Evolutionary conservation across 352 stramenopile species (phyloP).

Genomic region (Pythium plurisporium): DNA sequence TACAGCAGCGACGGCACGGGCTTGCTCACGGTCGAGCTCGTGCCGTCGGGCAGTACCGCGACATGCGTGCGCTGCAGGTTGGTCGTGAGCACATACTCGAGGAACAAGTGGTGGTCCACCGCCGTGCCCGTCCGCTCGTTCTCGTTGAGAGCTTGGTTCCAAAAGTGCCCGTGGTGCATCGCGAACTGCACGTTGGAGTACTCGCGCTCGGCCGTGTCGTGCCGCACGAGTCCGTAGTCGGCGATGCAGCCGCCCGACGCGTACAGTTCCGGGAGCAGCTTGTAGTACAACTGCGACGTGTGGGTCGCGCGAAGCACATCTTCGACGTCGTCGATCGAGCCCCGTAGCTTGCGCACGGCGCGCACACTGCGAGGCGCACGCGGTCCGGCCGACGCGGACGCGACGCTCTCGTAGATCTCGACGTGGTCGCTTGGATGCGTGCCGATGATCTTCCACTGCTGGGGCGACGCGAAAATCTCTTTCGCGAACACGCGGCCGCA

Average conservation of each 20-base stretch:
- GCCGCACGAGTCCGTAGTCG: slow-evolving; percentile 45
- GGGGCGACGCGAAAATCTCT: slow-evolving; percentile 54
- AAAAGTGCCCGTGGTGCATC: slow-evolving; percentile 34
- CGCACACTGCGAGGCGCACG: slow-evolving; percentile 39
- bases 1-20: slow-evolving; percentile 64
- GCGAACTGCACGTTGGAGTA: slow-evolving; percentile 53
- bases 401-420: slow-evolving; percentile 54
- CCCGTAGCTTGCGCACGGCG: slow-evolving; percentile 46
- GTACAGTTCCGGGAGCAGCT: slow-evolving; percentile 42
- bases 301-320: slow-evolving; percentile 39
- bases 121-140: background rate
- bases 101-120: slow-evolving; percentile 43
- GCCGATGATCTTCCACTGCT: slow-evolving; percentile 64
- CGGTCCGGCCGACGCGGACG: background rate
- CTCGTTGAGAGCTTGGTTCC: slow-evolving; percentile 6
- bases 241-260: slow-evolving; percentile 33
- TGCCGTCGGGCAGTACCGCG: slow-evolving; percentile 20
- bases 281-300: slow-evolving; percentile 31
- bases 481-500: slow-evolving; percentile 54
- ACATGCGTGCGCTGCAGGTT: slow-evolving; percentile 52
- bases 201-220: slow-evolving; percentile 62
- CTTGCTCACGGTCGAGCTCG: slow-evolving; percentile 14
- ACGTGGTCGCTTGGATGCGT: slow-evolving; percentile 44
- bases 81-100: slow-evolving; percentile 61
- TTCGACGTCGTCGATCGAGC: slow-evolving; percentile 48